Evolutionary conservation across 2,329 filamentous ascomycete genomes (phyloP).

Genomic region (Escovopsis sp.): DNA sequence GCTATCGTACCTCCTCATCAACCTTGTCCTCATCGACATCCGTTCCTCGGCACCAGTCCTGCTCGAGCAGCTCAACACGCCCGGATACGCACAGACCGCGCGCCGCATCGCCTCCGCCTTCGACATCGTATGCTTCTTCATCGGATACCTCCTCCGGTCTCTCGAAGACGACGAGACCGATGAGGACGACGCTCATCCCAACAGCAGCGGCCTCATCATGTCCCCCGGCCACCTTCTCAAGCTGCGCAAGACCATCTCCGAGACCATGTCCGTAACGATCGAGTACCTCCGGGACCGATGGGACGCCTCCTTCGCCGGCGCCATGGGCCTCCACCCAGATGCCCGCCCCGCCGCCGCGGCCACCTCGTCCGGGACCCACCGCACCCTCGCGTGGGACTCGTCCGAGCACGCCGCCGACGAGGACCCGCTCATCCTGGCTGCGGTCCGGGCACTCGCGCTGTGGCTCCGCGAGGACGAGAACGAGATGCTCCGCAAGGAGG

Average conservation of each 20-base stretch:
- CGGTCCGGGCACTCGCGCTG: constrained; percentile 40
- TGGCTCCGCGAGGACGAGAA: constrained; percentile 59
- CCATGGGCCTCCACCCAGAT: constrained; percentile 43
- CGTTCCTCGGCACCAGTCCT: constrained; percentile 46
- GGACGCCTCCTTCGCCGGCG: constrained; percentile 49
- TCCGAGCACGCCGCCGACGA: constrained; percentile 29
- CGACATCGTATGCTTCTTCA: constrained; percentile 45
- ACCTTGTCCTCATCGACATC: constrained; percentile 50
- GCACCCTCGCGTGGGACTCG: constrained; percentile 44
- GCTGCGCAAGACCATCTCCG: constrained; percentile 42
- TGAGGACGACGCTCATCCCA: constrained; percentile 6
- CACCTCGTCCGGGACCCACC: constrained; percentile 27
- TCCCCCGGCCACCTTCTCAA: constrained; percentile 45
- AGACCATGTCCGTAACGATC: constrained; percentile 46
- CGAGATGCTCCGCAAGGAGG: constrained; percentile 38
- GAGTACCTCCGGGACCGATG: constrained; percentile 56
- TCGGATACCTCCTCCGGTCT: constrained; percentile 39
- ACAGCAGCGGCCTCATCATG: constrained; percentile 29
- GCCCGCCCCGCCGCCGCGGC: constrained; percentile 30
- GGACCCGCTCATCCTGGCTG: constrained; percentile 45
- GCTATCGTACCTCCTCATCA: constrained; percentile 47
- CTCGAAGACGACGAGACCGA: constrained; percentile 28
- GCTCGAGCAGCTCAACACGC: constrained; percentile 39
- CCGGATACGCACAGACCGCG: constrained; percentile 34
- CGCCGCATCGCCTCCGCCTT: constrained; percentile 43